Conservation (phyloP, 495 filamentous ascomycete genomes). For the Pseudoneurospora amorphoporcata region DNA sequence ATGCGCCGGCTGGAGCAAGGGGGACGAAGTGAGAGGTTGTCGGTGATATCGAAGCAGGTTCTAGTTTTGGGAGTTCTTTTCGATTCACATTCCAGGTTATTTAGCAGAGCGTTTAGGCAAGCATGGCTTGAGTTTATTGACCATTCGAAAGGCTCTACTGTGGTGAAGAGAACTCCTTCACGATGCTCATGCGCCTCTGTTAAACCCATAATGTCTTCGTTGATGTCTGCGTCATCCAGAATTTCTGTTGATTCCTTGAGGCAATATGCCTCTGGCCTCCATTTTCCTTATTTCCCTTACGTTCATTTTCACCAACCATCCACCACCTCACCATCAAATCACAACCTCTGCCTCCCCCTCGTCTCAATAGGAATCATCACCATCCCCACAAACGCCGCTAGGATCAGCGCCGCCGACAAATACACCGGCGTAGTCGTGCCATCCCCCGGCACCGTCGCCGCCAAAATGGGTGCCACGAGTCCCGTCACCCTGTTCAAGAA, state of each 20-base stretch:
- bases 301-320: neutral
- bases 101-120: neutral
- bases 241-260: neutral
- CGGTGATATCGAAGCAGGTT: neutral
- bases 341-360: conserved; percentile 58
- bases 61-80: neutral
- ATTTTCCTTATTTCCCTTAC: neutral
- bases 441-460: conserved; percentile 58
- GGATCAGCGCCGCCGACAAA: conserved; percentile 57
- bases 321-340: conserved; percentile 1
- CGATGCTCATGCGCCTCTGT: neutral
- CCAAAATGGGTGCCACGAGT: conserved; percentile 66
- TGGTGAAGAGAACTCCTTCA: neutral
- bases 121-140: neutral
- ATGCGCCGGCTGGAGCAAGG: conserved; percentile 45
- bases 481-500: conserved; percentile 64
- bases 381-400: conserved; percentile 54
- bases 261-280: too few relatives aligned
- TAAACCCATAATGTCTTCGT: neutral
- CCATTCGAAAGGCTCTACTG: neutral
- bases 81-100: neutral
- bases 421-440: conserved; percentile 63
- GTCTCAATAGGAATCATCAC: conserved; percentile 64
- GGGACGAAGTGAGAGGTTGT: conserved; percentile 32
- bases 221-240: neutral